Evolutionary conservation across 441 rosid genomes (phyloP), one percentile per base, ranked within the genome.

Genomic region (Gossypium aridum): DNA sequence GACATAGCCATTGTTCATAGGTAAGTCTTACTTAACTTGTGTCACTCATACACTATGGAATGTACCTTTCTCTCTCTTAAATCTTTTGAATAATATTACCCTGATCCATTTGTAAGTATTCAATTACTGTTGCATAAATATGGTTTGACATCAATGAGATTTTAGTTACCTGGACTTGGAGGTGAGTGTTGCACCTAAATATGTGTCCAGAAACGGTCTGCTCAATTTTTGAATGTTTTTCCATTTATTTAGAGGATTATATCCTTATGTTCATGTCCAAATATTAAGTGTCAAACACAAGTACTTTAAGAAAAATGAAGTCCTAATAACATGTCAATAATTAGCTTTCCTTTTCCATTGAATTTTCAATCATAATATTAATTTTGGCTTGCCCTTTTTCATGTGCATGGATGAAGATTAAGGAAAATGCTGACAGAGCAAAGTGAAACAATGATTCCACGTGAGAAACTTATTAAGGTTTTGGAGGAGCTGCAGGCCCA

Each of bases 401-500:
- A 43, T 68, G 64, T 68, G 54, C 70, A 43, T 81, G 83, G 76
- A 63, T 80, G 74, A 76, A 93, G 98, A 80, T 76, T 94, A 77
- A 85, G 93, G 92, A 86, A 83, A 80, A 86, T 93, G 95, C 92
- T 96, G 1, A 67, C 43, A 19, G 98, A 89, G 69, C 79, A 84
- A 62, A 78, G 70, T 28, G 92, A 86, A 84, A 85, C 83, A 4
- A 63, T 22, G 14, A n/a, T 86, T 16, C 53, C 82, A 57, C 94
- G 98, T 3, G 94, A 90, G 81, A 88, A 86, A 82, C 79, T 92
- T 57, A 91, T 91, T 1, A 89, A 92, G 87, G 90, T 90, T 71
- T 85, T 94, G 84, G 93, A 91, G 80, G 98, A 96, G 85, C 90
- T 94, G 73, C 98, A 94, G 78, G 97, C 97, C 49, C 92, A 90